Base-by-base conservation (phyloP, 176 grass and related monocot species). In the Paspalum notatum region DNA sequence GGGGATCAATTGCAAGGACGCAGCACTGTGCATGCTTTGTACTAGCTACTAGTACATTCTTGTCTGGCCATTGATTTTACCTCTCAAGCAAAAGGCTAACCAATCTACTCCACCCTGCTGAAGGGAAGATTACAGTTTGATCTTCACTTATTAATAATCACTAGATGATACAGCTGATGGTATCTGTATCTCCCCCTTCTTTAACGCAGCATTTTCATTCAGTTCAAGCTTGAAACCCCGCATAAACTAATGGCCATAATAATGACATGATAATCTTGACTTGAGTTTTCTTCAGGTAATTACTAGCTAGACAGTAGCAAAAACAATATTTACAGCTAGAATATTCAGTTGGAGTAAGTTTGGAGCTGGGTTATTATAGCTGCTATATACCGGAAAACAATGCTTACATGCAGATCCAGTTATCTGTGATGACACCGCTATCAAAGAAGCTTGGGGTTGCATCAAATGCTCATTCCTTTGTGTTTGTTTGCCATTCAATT, bases 401-500 rank as follows among this genome's bases (percentile, higher is more conserved):
- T 43, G 32, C 18, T 59, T 61, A 51, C 43, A 74, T 79, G 74
- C 25, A 62, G 15, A 5, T 85, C 62, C 44, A 9, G 22, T 68
- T 50, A 54, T 38, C 42, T 76, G 50, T 60, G 72, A 58, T 12
- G 32, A 32, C 32, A 41, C 18, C 51, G 48, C n/a, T 22, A 72
- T 32, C 7, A 72, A 71, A 24, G 17, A 55, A 12, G 44, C 18
- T 42, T n/a, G 5, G 39, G 5, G 6, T 62, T 84, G 44, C 63
- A 85, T 70, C 76, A 41, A 70, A 68, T 58, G 57, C 37, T 79
- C 60, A 24, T 62, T 20, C 37, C 21, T 69, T 63, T 24, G 53
- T 22, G 58, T 58, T 32, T 79, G 43, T 60, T 72, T 42, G 12
- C 43, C 86, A 88, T 51, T 74, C 44, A 74, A 74, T 88, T 68